A percentile compares a stretch with the other conserved stretches of the same genome.
Conservation (phyloP, 768 basidiomycete genomes). For the Suillus plorans region DNA sequence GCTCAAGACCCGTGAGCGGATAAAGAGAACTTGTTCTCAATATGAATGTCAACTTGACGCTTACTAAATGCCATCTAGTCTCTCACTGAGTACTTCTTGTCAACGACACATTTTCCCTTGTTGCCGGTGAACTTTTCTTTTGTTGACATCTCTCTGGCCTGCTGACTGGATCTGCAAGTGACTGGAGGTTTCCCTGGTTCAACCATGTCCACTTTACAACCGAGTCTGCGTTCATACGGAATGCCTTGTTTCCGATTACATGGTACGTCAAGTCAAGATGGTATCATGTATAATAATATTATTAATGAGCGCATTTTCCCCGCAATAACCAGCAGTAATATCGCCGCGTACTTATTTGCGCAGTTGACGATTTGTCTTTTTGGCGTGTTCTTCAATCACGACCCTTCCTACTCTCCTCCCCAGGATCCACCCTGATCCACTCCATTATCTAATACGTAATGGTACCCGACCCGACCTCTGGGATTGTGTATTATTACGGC, state of each 20-base stretch:
- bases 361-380: conserved; percentile 4
- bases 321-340: background rate
- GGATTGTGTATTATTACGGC: background rate
- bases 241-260: conserved; percentile 1
- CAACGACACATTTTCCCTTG: background rate
- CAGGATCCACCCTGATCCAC: background rate
- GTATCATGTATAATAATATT: background rate
- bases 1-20: background rate
- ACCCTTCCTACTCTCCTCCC: background rate
- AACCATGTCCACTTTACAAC: background rate
- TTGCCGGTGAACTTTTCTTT: background rate
- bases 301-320: background rate
- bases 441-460: background rate
- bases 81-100: background rate
- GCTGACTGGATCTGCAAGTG: background rate
- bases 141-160: background rate
- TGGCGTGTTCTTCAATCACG: background rate
- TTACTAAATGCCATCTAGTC: background rate
- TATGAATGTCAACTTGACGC: background rate
- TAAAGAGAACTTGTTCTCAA: background rate
- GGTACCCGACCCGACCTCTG: background rate
- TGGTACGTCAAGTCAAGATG: background rate
- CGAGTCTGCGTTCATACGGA: background rate
- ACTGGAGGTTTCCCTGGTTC: background rate
- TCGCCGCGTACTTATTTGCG: background rate